Conservation (phyloP, 2,329 filamentous ascomycete genomes). For the Sporothrix inflata region DNA sequence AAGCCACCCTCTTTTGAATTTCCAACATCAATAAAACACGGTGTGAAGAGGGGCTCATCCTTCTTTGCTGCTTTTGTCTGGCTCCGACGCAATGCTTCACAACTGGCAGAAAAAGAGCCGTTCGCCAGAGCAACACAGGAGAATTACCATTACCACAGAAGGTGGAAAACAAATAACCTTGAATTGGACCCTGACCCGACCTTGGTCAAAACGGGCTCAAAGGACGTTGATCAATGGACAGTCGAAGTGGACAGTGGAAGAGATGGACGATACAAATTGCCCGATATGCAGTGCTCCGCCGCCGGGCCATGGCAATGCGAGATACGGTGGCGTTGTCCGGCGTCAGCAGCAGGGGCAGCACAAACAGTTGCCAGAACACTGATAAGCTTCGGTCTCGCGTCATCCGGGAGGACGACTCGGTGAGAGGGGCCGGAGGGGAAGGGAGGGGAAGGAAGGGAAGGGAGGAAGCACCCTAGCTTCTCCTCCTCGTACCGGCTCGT, state of each 20-base stretch:
- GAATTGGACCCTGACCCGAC: background rate
- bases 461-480: background rate
- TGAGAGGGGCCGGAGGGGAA: background rate
- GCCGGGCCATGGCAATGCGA: constrained; percentile 3
- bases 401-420: background rate
- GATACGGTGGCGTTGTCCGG: background rate
- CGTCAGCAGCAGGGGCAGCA: too few species aligned
- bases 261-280: background rate
- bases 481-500: constrained; percentile 6
- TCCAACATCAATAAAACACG: background rate
- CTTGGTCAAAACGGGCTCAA: background rate
- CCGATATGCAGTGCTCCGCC: constrained; percentile 3
- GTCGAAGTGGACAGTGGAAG: background rate
- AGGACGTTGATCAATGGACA: background rate
- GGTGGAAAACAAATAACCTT: background rate
- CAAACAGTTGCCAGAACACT: too few species aligned
- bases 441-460: background rate
- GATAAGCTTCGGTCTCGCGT: background rate
- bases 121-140: background rate
- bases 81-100: background rate
- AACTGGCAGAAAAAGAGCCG: too few species aligned
- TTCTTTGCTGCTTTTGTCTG: background rate
- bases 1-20: background rate
- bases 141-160: background rate
- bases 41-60: background rate